Conservation (phyloP, 495 filamentous ascomycete genomes). For the Glarea lozoyensis region DNA sequence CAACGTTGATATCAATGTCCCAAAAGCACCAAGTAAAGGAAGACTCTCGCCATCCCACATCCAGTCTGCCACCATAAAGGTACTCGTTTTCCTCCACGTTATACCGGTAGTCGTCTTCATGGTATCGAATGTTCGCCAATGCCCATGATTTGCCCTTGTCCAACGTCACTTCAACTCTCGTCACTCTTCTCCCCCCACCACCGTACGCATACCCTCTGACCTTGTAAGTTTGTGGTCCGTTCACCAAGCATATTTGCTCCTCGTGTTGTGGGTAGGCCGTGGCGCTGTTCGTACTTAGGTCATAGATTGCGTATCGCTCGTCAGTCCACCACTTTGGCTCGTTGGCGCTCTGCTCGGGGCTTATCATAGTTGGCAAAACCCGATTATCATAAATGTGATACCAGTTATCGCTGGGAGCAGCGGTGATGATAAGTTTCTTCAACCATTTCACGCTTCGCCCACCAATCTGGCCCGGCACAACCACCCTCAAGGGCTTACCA, state of each 20-base stretch:
- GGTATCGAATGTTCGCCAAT: conserved; percentile 73
- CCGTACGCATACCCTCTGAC: conserved; percentile 82
- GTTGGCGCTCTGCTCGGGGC: conserved; percentile 68
- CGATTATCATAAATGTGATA: conserved; percentile 95
- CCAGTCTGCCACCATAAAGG: conserved; percentile 70
- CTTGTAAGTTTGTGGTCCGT: conserved; percentile 45
- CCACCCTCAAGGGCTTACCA: conserved; percentile 72
- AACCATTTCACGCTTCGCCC: conserved; percentile 95
- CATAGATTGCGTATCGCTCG: conserved; percentile 91
- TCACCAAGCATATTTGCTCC: conserved; percentile 51
- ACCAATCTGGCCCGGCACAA: conserved; percentile 91
- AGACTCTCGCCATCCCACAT: conserved; percentile 74
- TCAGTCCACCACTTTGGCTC: conserved; percentile 80
- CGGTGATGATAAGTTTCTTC: conserved; percentile 72
- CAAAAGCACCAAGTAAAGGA: conserved; percentile 96
- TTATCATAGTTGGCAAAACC: conserved; percentile 82
- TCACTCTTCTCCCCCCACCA: conserved; percentile 80
- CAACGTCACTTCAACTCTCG: conserved; percentile 74
- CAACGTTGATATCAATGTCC: conserved; percentile 61
- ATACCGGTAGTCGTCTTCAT: conserved; percentile 78
- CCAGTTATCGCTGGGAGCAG: conserved; percentile 82
- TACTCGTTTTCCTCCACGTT: conserved; percentile 41
- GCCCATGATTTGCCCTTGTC: conserved; percentile 79
- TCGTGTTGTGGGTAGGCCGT: conserved; percentile 76
- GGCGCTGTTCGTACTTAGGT: conserved; percentile 82